Evolutionary conservation across 2,329 filamentous ascomycete species (phyloP), one percentile per base, ranked within the genome.

Genomic region (Aspergillus transmontanensis): DNA sequence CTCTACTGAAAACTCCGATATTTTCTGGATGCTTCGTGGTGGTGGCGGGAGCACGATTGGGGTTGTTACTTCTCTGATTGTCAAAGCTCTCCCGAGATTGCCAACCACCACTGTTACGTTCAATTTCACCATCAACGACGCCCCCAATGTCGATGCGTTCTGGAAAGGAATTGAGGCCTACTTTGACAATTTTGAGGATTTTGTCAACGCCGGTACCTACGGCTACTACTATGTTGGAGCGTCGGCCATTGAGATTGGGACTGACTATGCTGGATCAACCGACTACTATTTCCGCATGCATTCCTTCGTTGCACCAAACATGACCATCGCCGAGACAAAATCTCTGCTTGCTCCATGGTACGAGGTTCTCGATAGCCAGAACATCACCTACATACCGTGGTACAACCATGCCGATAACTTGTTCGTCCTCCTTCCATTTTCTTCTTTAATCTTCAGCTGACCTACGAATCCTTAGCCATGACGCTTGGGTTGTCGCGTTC

Each of bases 21-120:
- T 85, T 2, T 85, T 84, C 74, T 84, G 81, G 78, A 83, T 83
- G 46, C 72, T 85, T 5, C 78, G 81, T 26, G 84, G 84, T 6
- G 86, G 86, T 14, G 87, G 87, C 7, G 86, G 86, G 0, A 85
- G 84, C 32, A 72, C 69, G 61, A 79, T 80, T 65, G 81, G 81
- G 14, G 74, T 83, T 6, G 80, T 83, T 5, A 76, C 74, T 26
- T 73, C 76, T n/a, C 70, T 78, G 32, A 79, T 63, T 1, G 53
- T 71, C 21, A 69, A 66, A 34, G 67, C 68, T 1, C 48, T 65
- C 12, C 67, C 69, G 10, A 51, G 68, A 26, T 36, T 71, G 34
- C 58, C 64, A 21, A 70, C 69, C 1, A 71, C 69, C 3, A 61
- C 65, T 1, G 69, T 71, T n/a, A 70, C 68, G 2, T 71, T 71